Conservation (phyloP, 169 alveolate species). For the Plasmodium knowlesi region DNA sequence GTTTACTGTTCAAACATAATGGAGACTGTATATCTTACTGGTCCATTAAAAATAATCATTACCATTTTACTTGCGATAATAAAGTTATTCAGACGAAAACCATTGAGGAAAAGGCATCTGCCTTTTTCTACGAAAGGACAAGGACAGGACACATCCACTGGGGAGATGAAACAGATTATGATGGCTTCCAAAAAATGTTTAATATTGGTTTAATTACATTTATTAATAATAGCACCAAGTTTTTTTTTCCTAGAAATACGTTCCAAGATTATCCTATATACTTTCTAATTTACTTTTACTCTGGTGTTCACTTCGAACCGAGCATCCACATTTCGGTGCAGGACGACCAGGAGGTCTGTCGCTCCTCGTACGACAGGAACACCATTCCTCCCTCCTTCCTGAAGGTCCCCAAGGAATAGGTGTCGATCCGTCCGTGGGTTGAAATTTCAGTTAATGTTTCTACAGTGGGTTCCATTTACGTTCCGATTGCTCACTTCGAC, state of each 20-base stretch:
- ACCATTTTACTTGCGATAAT: slow-evolving; percentile 38
- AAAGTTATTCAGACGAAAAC: slow-evolving; percentile 40
- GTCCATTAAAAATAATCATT: slow-evolving; percentile 50
- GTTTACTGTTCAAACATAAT: neutral
- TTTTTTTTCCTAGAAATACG: slow-evolving; percentile 21
- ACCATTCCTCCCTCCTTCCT: slow-evolving; percentile 21
- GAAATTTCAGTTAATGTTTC: neutral
- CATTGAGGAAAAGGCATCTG: slow-evolving; percentile 36
- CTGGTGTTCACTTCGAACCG: slow-evolving; percentile 59
- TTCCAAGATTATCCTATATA: slow-evolving; percentile 24
- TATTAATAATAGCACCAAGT: slow-evolving; percentile 23
- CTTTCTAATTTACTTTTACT: slow-evolving; percentile 29
- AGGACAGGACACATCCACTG: slow-evolving; percentile 61
- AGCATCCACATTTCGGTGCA: slow-evolving; percentile 7
- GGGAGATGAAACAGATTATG: slow-evolving; percentile 73
- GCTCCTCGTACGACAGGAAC: slow-evolving; percentile 6
- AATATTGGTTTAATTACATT: slow-evolving; percentile 58
- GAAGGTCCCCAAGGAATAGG: neutral
- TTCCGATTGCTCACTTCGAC: no score
- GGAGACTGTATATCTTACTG: slow-evolving; percentile 55
- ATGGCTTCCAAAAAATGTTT: slow-evolving; percentile 67
- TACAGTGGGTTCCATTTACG: neutral
- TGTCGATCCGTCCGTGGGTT: neutral
- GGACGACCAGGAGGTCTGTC: neutral
- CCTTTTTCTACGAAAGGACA: slow-evolving; percentile 52